phyloP scores from a whole-genome alignment of 768 basidiomycete genomes.

The Amanita exitialis region DNA sequence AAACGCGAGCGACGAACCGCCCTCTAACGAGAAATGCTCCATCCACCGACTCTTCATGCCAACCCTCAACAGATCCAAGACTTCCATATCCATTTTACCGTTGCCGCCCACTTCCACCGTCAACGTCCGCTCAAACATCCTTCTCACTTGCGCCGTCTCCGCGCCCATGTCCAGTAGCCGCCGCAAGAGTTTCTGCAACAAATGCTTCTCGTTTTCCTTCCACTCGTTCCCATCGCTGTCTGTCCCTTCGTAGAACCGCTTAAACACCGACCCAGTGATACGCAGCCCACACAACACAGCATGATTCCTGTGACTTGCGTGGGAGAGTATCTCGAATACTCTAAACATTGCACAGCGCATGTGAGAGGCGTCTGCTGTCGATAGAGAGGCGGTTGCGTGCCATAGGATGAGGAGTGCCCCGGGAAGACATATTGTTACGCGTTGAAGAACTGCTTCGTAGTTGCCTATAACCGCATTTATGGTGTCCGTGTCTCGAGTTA shows the following conservation, averaged over 20 bases:
- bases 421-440: constrained; percentile 43
- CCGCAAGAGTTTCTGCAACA: constrained; percentile 52
- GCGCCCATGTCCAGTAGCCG: constrained; percentile 71
- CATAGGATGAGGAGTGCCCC: constrained; percentile 54
- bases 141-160: constrained; percentile 50
- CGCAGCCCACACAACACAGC: constrained; percentile 53
- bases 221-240: constrained; percentile 15
- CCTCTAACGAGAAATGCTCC: constrained; percentile 64
- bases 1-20: constrained; percentile 39
- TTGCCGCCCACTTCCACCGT: constrained; percentile 31
- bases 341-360: constrained; percentile 48
- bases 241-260: constrained; percentile 26
- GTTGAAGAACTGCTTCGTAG: constrained; percentile 29
- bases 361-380: constrained; percentile 19
- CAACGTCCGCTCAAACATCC: constrained; percentile 50
- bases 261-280: constrained; percentile 43
- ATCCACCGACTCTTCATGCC: constrained; percentile 74
- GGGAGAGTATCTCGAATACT: constrained; percentile 52
- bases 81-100: constrained; percentile 44
- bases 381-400: constrained; percentile 29
- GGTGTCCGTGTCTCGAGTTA: constrained; percentile 17
- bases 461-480: constrained; percentile 29
- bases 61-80: constrained; percentile 60
- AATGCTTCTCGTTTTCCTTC: constrained; percentile 31
- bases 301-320: constrained; percentile 58